Percentiles rank a stretch among this genome's conserved stretches.
Evolutionary conservation across 2,329 filamentous ascomycete genomes (phyloP).

Genomic region (Phaeophleospora eucalypticola): DNA sequence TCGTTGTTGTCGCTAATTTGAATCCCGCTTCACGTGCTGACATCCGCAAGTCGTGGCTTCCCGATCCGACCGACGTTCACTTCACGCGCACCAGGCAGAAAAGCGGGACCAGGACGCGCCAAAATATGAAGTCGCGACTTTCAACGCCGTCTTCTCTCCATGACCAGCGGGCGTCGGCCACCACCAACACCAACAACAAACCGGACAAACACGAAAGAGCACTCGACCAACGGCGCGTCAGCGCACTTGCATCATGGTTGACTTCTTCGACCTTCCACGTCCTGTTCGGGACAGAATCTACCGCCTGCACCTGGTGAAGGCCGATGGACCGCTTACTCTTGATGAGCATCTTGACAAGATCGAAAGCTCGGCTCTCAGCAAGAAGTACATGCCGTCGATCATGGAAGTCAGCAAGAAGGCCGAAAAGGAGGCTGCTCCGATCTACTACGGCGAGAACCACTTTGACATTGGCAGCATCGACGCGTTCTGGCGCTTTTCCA

Average conservation of each 20-base stretch:
- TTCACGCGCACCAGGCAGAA: too few relatives aligned
- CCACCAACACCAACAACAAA: too few relatives aligned
- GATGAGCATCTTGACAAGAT: background rate
- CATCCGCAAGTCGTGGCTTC: too few relatives aligned
- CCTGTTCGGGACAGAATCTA: slow-evolving; percentile 25
- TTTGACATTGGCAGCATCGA: slow-evolving; percentile 1
- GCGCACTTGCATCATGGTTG: slow-evolving; percentile 18
- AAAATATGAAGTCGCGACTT: too few relatives aligned
- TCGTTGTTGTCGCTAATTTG: too few relatives aligned
- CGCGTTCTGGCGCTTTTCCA: background rate
- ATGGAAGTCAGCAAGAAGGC: slow-evolving; percentile 11
- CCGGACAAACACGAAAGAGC: too few relatives aligned
- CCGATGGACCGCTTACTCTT: slow-evolving; percentile 10
- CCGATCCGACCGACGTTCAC: too few relatives aligned
- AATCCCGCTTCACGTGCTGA: too few relatives aligned
- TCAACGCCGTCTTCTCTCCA: too few relatives aligned
- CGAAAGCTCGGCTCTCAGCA: background rate
- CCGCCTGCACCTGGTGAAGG: slow-evolving; percentile 21
- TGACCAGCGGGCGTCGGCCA: too few relatives aligned
- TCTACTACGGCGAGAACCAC: slow-evolving; percentile 24
- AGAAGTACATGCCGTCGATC: slow-evolving; percentile 14
- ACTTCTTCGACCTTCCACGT: slow-evolving; percentile 25
- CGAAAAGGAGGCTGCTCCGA: slow-evolving; percentile 20
- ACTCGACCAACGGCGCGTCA: too few relatives aligned
- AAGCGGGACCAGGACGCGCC: too few relatives aligned